These are phyloP conservation scores for Annona cherimola DNA, from an alignment of 164 flowering plant species.

Conservation along the genomic window DNA sequence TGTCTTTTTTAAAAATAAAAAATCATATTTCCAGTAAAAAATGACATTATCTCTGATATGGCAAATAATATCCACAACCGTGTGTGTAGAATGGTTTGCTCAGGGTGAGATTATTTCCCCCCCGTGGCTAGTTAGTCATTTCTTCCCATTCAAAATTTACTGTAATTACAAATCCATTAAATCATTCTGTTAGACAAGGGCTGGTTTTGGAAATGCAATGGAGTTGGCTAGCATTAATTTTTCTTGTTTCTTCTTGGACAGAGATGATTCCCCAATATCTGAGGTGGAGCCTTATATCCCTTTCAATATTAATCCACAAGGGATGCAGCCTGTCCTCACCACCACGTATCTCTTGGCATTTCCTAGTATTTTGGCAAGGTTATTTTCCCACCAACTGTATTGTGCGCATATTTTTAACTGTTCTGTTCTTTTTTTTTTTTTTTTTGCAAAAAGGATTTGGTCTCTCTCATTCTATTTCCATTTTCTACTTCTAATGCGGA, in stretches of 20 bases:
- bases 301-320: slow-evolving; percentile 94
- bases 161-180: not conserved
- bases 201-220: not conserved
- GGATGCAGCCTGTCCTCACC: slow-evolving; percentile 97
- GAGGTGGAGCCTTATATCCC: slow-evolving; percentile 98
- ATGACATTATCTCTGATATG: no score
- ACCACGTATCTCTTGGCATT: slow-evolving; percentile 83
- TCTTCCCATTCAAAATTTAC: no score
- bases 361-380: slow-evolving; percentile 91
- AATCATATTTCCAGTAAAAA: no score
- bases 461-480: not conserved
- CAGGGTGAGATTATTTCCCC: no score
- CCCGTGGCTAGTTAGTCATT: no score
- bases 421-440: not conserved
- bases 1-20: no score
- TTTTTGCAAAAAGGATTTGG: not conserved
- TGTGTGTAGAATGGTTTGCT: no score
- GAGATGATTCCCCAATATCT: slow-evolving; percentile 75
- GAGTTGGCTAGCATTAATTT: not conserved
- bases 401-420: not conserved
- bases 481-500: slow-evolving; percentile 16
- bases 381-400: not conserved
- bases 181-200: not conserved
- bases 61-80: no score
- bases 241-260: slow-evolving; percentile 26